A percentile compares a stretch with the other conserved stretches of the same genome.
Evolutionary conservation across 2,329 filamentous ascomycete species (phyloP).

Genomic region (Paramyrothecium sp.): DNA sequence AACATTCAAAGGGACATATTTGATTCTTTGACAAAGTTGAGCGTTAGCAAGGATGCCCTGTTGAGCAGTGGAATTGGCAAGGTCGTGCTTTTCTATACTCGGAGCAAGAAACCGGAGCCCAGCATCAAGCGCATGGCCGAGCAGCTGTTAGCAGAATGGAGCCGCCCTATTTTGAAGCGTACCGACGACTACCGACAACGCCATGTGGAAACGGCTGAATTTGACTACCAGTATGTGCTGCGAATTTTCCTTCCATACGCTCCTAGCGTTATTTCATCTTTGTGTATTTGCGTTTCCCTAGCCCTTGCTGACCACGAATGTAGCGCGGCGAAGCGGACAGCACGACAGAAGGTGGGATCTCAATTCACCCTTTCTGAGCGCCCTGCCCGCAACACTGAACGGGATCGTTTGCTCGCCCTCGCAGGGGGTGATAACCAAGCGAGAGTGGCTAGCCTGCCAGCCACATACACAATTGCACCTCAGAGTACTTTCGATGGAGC

Average conservation of each 20-base stretch:
- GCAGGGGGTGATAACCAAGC: constrained; percentile 54
- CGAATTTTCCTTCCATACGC: neutral
- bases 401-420: constrained; percentile 58
- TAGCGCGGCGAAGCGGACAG: constrained; percentile 53
- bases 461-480: constrained; percentile 59
- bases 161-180: constrained; percentile 86
- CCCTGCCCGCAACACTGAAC: constrained; percentile 51
- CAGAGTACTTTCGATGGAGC: constrained; percentile 60
- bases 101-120: constrained; percentile 84
- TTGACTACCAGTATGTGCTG: constrained; percentile 58
- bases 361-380: constrained; percentile 51
- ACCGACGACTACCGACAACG: constrained; percentile 94
- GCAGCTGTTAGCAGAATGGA: constrained; percentile 92
- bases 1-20: constrained; percentile 97
- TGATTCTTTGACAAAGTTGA: constrained; percentile 72
- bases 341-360: constrained; percentile 45
- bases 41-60: constrained; percentile 87
- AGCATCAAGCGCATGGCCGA: constrained; percentile 93
- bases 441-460: constrained; percentile 50
- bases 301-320: too few relatives aligned
- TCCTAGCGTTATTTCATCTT: too few relatives aligned
- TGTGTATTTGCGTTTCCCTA: too few relatives aligned
- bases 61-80: constrained; percentile 93
- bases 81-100: constrained; percentile 94
- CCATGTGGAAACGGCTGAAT: constrained; percentile 61